A percentile compares a stretch with the other conserved stretches of the same genome.
These are phyloP conservation scores for Trametes versicolor DNA, from an alignment of 1,284 basidiomycete species.

Conservation along the genomic window DNA sequence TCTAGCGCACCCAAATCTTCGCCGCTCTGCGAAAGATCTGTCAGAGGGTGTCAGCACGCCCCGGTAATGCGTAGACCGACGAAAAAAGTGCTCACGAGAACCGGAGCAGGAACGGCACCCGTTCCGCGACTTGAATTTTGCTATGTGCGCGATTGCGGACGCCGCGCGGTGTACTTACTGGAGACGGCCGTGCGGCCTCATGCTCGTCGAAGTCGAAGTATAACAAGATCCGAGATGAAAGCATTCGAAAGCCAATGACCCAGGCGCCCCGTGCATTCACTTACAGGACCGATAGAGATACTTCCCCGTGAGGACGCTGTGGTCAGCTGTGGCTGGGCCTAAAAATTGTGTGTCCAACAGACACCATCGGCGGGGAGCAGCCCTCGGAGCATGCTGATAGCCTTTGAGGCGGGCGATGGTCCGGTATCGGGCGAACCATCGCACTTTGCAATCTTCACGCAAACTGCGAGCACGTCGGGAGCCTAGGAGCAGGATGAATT, in stretches of 20 bases:
- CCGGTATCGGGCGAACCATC: neutral
- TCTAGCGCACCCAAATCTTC: neutral
- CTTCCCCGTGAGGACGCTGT: neutral
- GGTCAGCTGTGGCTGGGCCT: neutral
- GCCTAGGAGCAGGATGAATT: neutral
- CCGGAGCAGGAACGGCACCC: conserved; percentile 2
- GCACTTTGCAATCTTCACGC: neutral
- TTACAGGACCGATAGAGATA: neutral
- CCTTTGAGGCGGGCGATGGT: neutral
- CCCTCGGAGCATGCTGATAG: neutral
- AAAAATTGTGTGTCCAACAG: no score
- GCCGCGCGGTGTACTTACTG: no score
- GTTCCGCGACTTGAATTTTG: neutral
- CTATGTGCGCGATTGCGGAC: neutral
- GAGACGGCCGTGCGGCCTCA: neutral
- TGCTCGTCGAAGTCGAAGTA: neutral
- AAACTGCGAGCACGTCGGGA: conserved; percentile 7
- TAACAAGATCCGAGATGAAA: neutral
- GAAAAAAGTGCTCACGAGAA: conserved; percentile 2
- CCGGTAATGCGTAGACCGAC: neutral
- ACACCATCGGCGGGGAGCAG: neutral
- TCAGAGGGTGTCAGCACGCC: neutral
- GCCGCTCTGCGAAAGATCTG: neutral
- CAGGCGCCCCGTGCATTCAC: neutral
- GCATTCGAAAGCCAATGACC: neutral